Evolutionary conservation across 805 yeast genomes (phyloP).

Genomic region (Debaryomyces hansenii): DNA sequence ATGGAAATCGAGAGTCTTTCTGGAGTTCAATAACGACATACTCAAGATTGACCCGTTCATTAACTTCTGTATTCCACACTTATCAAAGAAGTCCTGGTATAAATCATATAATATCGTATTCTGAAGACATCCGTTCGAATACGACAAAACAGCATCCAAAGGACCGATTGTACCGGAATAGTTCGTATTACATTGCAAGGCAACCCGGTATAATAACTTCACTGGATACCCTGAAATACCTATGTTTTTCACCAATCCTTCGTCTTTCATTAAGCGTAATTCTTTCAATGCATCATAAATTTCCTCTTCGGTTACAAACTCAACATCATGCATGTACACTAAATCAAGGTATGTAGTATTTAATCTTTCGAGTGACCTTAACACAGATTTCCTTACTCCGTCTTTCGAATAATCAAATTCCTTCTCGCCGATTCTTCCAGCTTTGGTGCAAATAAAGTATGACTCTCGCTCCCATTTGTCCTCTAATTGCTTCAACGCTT

Average conservation of each 20-base stretch:
- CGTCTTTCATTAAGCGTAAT: conserved; percentile 56
- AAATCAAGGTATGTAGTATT: conserved; percentile 71
- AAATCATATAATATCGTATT: conserved; percentile 55
- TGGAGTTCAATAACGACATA: conserved; percentile 79
- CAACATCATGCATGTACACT: conserved; percentile 88
- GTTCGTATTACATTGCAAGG: conserved; percentile 31
- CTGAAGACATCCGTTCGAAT: conserved; percentile 81
- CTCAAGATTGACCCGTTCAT: conserved; percentile 83
- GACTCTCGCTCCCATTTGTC: conserved; percentile 52
- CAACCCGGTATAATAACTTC: conserved; percentile 57
- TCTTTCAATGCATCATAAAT: conserved; percentile 64
- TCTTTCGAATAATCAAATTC: conserved; percentile 73
- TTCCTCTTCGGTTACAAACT: conserved; percentile 61
- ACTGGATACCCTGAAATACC: conserved; percentile 92
- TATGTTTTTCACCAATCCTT: conserved; percentile 61
- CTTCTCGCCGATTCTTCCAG: conserved; percentile 69
- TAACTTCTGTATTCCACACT: conserved; percentile 58
- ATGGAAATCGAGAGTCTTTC: conserved; percentile 70
- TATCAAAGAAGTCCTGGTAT: conserved; percentile 47
- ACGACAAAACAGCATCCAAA: conserved; percentile 74
- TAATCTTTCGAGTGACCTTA: conserved; percentile 66
- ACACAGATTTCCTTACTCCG: conserved; percentile 60
- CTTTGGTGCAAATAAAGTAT: conserved; percentile 79
- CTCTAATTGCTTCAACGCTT: conserved; percentile 45
- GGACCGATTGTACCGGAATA: conserved; percentile 48